A percentile compares a stretch with the other conserved stretches of the same genome.
Evolutionary conservation across 345 rosid genomes (phyloP).

Genomic region (Ricinus communis): DNA sequence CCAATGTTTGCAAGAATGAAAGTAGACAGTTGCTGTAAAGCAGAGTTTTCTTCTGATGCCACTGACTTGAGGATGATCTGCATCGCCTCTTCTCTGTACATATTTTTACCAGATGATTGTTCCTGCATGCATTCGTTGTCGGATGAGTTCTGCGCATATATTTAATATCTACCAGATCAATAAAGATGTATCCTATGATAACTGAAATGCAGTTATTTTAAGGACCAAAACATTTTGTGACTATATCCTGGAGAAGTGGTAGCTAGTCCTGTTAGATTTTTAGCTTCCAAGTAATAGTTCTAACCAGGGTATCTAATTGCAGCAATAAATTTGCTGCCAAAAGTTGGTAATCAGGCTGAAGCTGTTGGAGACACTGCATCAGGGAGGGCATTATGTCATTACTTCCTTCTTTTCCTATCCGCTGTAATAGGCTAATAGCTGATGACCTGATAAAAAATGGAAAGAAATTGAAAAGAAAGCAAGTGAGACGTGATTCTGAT

Average conservation of each 20-base stretch:
- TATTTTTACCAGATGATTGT: conserved; percentile 42
- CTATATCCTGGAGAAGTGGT: too few species aligned
- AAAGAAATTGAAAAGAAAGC: not conserved
- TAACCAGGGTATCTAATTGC: conserved; percentile 67
- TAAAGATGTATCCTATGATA: too few species aligned
- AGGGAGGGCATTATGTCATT: conserved; percentile 41
- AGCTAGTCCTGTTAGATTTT: not conserved
- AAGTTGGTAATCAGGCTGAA: conserved; percentile 54
- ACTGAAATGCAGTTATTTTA: too few species aligned
- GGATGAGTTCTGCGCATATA: not conserved
- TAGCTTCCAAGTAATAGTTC: conserved; percentile 3
- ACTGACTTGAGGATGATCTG: conserved; percentile 53
- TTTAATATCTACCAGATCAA: too few species aligned
- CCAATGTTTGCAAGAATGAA: conserved; percentile 77
- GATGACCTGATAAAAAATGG: conserved; percentile 55
- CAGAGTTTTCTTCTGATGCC: conserved; percentile 47
- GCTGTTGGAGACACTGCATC: conserved; percentile 43
- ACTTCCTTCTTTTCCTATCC: conserved; percentile 58
- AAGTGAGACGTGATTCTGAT: not conserved
- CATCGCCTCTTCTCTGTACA: conserved; percentile 51
- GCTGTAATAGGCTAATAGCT: conserved; percentile 57
- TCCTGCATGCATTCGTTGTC: conserved; percentile 46
- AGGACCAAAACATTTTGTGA: too few species aligned
- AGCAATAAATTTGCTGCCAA: conserved; percentile 74
- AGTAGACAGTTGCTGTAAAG: conserved; percentile 50